Conservation (phyloP, 805 yeast genomes). For the Yamadazyma paraphyllophila region DNA sequence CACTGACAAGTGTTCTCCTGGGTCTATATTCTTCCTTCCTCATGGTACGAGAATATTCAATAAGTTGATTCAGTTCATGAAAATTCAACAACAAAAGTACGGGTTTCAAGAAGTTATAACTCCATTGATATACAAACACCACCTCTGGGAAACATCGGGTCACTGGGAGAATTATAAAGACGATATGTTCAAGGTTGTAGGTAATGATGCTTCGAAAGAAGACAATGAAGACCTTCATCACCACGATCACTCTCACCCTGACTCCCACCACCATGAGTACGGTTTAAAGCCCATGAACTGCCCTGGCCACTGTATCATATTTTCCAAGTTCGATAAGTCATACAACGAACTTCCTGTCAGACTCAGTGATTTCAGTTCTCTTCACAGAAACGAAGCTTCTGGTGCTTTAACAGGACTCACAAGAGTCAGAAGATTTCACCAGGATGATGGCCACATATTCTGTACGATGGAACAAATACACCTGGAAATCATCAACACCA, state of each 20-base stretch:
- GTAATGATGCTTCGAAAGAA: slow-evolving; percentile 18
- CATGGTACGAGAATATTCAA: slow-evolving; percentile 88
- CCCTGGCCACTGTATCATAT: slow-evolving; percentile 91
- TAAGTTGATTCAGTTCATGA: slow-evolving; percentile 77
- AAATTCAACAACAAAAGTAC: slow-evolving; percentile 71
- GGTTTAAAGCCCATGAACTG: slow-evolving; percentile 95
- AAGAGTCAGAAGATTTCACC: slow-evolving; percentile 91
- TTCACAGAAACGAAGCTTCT: slow-evolving; percentile 92
- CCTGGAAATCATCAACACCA: slow-evolving; percentile 67
- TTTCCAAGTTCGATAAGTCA: slow-evolving; percentile 70
- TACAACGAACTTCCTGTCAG: slow-evolving; percentile 85
- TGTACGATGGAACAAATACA: slow-evolving; percentile 77
- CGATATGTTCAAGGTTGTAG: slow-evolving; percentile 81
- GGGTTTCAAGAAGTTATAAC: slow-evolving; percentile 93
- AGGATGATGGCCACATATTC: slow-evolving; percentile 97
- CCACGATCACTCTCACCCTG: neutral
- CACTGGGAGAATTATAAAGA: slow-evolving; percentile 95
- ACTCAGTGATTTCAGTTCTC: slow-evolving; percentile 82
- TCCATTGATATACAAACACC: slow-evolving; percentile 80
- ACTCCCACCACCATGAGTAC: slow-evolving; percentile 34
- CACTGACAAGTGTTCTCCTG: slow-evolving; percentile 83
- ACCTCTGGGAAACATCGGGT: slow-evolving; percentile 87
- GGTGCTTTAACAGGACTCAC: slow-evolving; percentile 94
- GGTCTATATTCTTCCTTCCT: slow-evolving; percentile 88
- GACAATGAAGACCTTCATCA: slow-evolving; percentile 6